Conservation (phyloP, 257 asterid species). For the Lithospermum erythrorhizon region DNA sequence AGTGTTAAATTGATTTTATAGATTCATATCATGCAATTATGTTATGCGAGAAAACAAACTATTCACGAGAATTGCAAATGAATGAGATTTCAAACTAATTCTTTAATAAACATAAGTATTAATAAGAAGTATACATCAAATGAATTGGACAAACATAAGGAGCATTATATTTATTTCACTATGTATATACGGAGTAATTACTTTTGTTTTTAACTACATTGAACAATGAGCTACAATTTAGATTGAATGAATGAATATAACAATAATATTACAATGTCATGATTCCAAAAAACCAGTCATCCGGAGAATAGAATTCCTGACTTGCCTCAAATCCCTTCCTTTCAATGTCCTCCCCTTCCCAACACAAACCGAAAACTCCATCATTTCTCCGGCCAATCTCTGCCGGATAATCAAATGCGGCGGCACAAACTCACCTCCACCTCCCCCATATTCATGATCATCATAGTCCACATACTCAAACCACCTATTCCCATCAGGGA, state of each 20-base stretch:
- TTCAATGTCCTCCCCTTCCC: constrained; percentile 68
- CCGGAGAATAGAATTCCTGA: constrained; percentile 55
- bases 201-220: no score
- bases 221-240: no score
- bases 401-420: constrained; percentile 61
- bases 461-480: constrained; percentile 19
- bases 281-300: constrained; percentile 79
- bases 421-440: constrained; percentile 47
- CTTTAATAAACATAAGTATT: no score
- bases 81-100: no score
- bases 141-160: no score
- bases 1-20: no score
- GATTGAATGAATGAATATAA: background rate
- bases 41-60: no score
- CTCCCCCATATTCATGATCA: constrained; percentile 2
- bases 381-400: constrained; percentile 53
- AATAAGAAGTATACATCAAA: no score
- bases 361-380: constrained; percentile 64
- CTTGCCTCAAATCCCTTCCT: constrained; percentile 65
- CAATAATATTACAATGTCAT: constrained; percentile 6
- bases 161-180: no score
- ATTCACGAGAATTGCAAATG: no score
- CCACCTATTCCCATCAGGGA: constrained; percentile 37
- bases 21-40: no score
- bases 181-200: no score